Evolutionary conservation across 352 stramenopile genomes (phyloP), one percentile per base, ranked within the genome.

Genomic region (Phytophthora megakarya): DNA sequence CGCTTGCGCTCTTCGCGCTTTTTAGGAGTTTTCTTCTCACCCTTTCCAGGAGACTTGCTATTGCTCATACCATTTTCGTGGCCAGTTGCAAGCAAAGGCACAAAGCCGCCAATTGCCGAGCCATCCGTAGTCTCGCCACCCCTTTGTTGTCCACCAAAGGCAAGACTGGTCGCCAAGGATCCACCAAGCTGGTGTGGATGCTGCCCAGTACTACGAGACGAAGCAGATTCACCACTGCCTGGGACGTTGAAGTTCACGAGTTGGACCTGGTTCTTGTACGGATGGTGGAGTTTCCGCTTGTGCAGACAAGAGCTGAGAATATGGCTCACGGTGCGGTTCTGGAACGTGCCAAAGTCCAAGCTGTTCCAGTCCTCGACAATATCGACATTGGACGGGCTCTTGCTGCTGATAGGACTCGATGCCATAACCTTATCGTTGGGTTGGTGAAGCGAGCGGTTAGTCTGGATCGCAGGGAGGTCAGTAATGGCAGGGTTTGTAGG

Each of bases 231-330:
- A 12, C 48, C 48, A 30, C 61, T 70, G 16, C 76, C 64, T 5
- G 83, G 72, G 4, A 92, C 73, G n/a, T 80, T 89, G 53, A 93
- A 92, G 58, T 93, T 93, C 53, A 93, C 79, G 3, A 93, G 70
- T 51, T 90, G 88, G 26, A 93, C 80, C 37, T 89, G 83, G 47
- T 93, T 86, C 72, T 93, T 93, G 78, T 93, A 93, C 11, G 85
- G 85, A 55, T 91, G 80, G 43, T 91, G 78, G 15, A 93, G 56
- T 64, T 93, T 93, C 45, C 85, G 75, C 72, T 92, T 92, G 72
- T 93, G 81, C 55, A 92, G 60, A 52, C 85, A 93, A 5, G 85
- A 92, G 56, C 83, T 91, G 35, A 93, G 54, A 54, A 93, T 93
- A 53, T 91, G 85, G 63, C 84, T 93, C 43, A 93, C 85, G 11